phyloP scores from a whole-genome alignment of 2,329 filamentous ascomycete species.

The Ustulina deusta region DNA sequence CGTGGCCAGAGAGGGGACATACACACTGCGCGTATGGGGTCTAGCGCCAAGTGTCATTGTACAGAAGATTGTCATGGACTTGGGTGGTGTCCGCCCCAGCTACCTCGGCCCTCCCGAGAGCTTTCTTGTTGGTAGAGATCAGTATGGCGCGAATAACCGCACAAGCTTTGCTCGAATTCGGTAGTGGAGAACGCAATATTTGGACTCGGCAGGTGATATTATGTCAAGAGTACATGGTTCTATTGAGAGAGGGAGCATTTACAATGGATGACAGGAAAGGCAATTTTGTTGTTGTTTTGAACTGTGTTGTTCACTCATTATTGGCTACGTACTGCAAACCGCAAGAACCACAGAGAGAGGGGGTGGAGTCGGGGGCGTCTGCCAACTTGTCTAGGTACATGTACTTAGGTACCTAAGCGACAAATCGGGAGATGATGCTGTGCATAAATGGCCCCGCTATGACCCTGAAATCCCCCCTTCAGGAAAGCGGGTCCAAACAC shows the following conservation, averaged over 20 bases:
- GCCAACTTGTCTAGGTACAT: not conserved
- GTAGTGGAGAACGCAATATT: not conserved
- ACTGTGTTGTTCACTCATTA: conserved; percentile 16
- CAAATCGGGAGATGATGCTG: no score
- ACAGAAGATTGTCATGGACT: conserved; percentile 67
- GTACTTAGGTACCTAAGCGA: not conserved
- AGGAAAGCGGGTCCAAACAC: conserved; percentile 15
- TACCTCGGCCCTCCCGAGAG: conserved; percentile 70
- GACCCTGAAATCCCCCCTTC: conserved; percentile 12
- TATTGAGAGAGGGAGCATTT: not conserved
- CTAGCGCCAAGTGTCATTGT: conserved; percentile 65
- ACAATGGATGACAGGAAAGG: not conserved
- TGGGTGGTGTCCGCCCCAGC: conserved; percentile 65
- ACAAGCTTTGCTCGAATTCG: conserved; percentile 52
- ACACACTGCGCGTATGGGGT: conserved; percentile 64
- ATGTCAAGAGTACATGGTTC: not conserved
- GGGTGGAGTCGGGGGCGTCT: not conserved
- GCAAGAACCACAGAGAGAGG: not conserved
- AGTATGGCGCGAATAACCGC: conserved; percentile 53
- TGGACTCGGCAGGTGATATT: no score
- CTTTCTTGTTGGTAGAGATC: conserved; percentile 59
- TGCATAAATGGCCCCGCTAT: conserved; percentile 1
- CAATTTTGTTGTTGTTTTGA: conserved; percentile 20
- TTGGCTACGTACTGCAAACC: conserved; percentile 8
- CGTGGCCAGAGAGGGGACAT: conserved; percentile 57